Base-by-base conservation (phyloP, 2,329 filamentous ascomycete genomes). In the Pezicula carpinea region DNA sequence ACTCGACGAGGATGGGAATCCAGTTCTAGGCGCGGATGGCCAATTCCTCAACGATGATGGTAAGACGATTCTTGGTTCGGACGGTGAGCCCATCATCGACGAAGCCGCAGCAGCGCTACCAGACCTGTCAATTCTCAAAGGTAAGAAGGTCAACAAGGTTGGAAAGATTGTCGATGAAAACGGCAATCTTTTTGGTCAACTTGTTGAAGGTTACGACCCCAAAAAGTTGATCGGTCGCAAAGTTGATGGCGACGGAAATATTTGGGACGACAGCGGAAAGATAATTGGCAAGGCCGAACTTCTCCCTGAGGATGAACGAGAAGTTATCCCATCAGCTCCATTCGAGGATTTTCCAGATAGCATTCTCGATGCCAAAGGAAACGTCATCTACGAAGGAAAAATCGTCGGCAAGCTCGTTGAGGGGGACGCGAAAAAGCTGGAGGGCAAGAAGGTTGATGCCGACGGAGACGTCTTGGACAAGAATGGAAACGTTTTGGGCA, bases 401-500 rank as follows among this genome's bases (percentile, higher is more conserved):
- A 71, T 79, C 45, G 59, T 72, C 33, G 84, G 84, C 32, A 76
- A 77, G 43, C 67, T 87, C 3, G 65, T 80, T 4, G 77, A 85
- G 49, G 84, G 84, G 7, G 82, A 87, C 42, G 59, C 73, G 4
- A 82, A 82, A 67, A 74, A 74, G 45, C 72, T 87, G 23, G 75
- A 80, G 49, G 83, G 83, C 26, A 83, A 82, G 63, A 66, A 73
- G 31, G 87, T 93, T 13, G 89, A 93, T 49, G 85, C 89, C 52
- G 88, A 93, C 53, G 89, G 89, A 33, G 88, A 93, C 48, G 82
- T 95, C 31, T 74, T 87, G 46, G 89, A 93, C 71, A 83, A 83
- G 65, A 89, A 88, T 60, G 79, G 79, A 21, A 82, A 82, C 50
- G 62, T 69, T 2, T 63, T 82, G 2, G 61, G 59, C 29, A 60